Base-by-base conservation (phyloP, 2,329 filamentous ascomycete genomes). In the Epichloe aotearoae region DNA sequence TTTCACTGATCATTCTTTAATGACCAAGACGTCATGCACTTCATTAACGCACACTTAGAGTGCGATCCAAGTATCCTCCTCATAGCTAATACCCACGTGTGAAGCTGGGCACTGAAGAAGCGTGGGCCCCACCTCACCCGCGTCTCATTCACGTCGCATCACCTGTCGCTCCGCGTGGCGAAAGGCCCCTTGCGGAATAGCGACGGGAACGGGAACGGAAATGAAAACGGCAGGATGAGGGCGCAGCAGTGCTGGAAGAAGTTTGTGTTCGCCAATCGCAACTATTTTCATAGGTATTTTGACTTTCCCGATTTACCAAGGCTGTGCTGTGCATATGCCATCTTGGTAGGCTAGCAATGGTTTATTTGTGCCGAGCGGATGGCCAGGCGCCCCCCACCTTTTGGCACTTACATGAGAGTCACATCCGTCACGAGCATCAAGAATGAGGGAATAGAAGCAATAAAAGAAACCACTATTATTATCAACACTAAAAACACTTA, bases 141-240 rank as follows among this genome's bases (percentile, higher is more conserved):
- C 46, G 46, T 47, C 19, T 26, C 46, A 47, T 30, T 15, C 20
- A 26, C 15, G 46, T 47, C 46, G 46, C 46, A 46, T 46, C 48
- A 45, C 34, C 39, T 23, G 30, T 33, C 26, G 15, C 34, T 14
- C 10, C 34, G 23, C 44, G 5, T 47, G 33, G n/a, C 33, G 12
- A 7, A 7, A 39, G n/a, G 46, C 34, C 43, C 19, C 39, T 44
- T 50, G 36, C n/a, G 14, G 17, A n/a, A n/a, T n/a, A n/a, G n/a
- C n/a, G n/a, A n/a, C n/a, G n/a, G n/a, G n/a, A n/a, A 15, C n/a
- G 17, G n/a, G 39, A 40, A 6, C 6, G 39, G 26, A 30, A 30
- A 30, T 30, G 1, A 30, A 40, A 20, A 20, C 39, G 39, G 15
- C 39, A 17, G 17, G 39, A 30, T 40, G n/a, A 43, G 14, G 19